These are phyloP conservation scores for Aspergillus sp. DNA, from an alignment of 2,329 filamentous ascomycete species.

Conservation along the genomic window DNA sequence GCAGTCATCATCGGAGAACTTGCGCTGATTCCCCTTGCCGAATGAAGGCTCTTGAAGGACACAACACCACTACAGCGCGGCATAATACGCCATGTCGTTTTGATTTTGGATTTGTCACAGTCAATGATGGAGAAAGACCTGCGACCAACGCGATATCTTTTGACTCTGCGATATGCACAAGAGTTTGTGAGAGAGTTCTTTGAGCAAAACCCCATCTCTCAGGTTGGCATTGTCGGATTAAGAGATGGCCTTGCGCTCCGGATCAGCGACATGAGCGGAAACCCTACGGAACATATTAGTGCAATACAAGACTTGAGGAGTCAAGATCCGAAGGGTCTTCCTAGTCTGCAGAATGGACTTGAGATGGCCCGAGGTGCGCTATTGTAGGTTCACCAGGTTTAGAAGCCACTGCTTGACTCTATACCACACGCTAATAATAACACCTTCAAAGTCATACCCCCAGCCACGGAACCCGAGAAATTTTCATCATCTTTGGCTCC, in stretches of 20 bases:
- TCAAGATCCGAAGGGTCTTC: conserved; percentile 70
- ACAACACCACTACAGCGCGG: conserved; percentile 94
- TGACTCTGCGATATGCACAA: conserved; percentile 77
- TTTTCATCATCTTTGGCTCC: conserved; percentile 88
- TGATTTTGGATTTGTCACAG: conserved; percentile 87
- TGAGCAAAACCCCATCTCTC: conserved; percentile 97
- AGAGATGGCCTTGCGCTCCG: conserved; percentile 83
- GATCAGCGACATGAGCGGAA: conserved; percentile 87
- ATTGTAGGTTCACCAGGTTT: conserved; percentile 57
- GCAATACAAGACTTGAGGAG: conserved; percentile 67
- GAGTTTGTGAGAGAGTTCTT: conserved; percentile 94
- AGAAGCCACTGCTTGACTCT: not conserved
- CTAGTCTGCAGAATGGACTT: conserved; percentile 88
- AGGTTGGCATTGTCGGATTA: conserved; percentile 91
- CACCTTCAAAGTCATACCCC: conserved; percentile 69
- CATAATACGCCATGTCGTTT: conserved; percentile 92
- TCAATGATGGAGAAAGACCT: conserved; percentile 96
- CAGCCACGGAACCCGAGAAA: conserved; percentile 87
- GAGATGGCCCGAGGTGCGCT: conserved; percentile 91
- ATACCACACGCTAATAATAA: conserved; percentile 6
- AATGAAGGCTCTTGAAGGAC: conserved; percentile 74
- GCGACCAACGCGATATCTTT: conserved; percentile 79
- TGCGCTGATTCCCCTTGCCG: conserved; percentile 5
- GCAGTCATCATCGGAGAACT: not conserved
- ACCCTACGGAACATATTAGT: conserved; percentile 82